Base-by-base conservation (phyloP, 768 basidiomycete genomes). In the Mycena belliarum region DNA sequence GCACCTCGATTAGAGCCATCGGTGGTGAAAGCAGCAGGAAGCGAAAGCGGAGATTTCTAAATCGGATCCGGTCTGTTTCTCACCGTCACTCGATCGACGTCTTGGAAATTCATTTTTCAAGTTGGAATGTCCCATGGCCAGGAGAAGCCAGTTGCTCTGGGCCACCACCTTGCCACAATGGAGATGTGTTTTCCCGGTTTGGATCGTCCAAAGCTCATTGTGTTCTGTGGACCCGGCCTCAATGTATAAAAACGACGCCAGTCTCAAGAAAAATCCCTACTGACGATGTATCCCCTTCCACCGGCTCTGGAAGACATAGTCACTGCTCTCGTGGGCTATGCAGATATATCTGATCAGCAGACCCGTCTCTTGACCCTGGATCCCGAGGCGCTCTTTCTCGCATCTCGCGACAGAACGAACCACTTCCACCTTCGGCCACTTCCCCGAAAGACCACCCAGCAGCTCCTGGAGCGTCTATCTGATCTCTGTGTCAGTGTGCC, bases 1-100 rank as follows among this genome's bases (percentile, higher is more conserved):
- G 32, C 55, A 81, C 84, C 70, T 85, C 84, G 57, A 86, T 86
- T 61, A 85, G 72, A 59, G 71, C 74, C 83, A 84, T 84, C 61
- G n/a, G 7, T 1, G 20, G 7, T 21, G 40, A 12, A 41, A 41
- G 35, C 21, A 46, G 9, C 35, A 16, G 16, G 35, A 35, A 12
- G 6, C 29, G 29, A 35, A 35, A 14, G 12, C 35, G 15, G 18
- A n/a, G 37, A 38, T 38, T n/a, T n/a, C 37, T 35, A 35, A 38
- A 38, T 38, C 16, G 18, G 37, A n/a, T 38, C 18, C 18, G 18
- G 18, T 38, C 20, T 6, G 2, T 4, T 15, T 35, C 33, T 35
- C 33, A 38, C 7, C 37, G 18, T 38, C 18, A 38, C 37, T 38
- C 37, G 7, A 38, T 14, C 14, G 18, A 38, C 37, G n/a, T n/a